phyloP scores from a whole-genome alignment of 2,329 filamentous ascomycete species.

The Xylaria sp. region DNA sequence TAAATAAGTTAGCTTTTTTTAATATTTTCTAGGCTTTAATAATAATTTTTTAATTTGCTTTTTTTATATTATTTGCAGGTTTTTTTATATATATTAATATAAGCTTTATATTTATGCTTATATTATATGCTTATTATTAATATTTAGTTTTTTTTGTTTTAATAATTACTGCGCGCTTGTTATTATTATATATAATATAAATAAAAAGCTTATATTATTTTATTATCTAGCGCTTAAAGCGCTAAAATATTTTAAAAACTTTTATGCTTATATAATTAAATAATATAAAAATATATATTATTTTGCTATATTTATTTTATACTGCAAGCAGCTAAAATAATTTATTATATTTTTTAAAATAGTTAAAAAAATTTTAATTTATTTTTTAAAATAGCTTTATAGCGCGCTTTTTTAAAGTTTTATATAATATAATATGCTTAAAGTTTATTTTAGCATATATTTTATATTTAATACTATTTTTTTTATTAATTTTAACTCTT shows the following conservation, averaged over 20 bases:
- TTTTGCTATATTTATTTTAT: slow-evolving; percentile 6
- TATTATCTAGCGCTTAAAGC: not conserved
- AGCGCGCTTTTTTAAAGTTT: not conserved
- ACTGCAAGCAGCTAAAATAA: not conserved
- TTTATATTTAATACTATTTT: not conserved
- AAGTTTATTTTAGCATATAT: not conserved
- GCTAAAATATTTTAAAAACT: too few species aligned
- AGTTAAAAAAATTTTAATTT: slow-evolving; percentile 1
- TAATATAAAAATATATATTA: slow-evolving; percentile 7
- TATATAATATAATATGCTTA: not conserved
- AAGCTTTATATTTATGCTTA: not conserved
- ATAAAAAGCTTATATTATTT: not conserved
- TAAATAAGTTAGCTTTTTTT: not conserved
- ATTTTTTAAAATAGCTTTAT: slow-evolving; percentile 2
- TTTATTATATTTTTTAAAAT: slow-evolving; percentile 4
- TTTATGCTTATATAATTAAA: not conserved
- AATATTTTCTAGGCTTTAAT: not conserved
- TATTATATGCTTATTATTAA: not conserved
- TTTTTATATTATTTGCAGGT: not conserved
- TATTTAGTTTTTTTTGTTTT: not conserved
- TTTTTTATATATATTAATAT: not conserved
- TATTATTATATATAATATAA: not conserved
- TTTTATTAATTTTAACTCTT: slow-evolving; percentile 1
- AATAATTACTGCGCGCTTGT: slow-evolving; percentile 8
- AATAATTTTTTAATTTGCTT: not conserved